Base-by-base conservation (phyloP, 2,329 filamentous ascomycete species). In the Neurospora sp. region DNA sequence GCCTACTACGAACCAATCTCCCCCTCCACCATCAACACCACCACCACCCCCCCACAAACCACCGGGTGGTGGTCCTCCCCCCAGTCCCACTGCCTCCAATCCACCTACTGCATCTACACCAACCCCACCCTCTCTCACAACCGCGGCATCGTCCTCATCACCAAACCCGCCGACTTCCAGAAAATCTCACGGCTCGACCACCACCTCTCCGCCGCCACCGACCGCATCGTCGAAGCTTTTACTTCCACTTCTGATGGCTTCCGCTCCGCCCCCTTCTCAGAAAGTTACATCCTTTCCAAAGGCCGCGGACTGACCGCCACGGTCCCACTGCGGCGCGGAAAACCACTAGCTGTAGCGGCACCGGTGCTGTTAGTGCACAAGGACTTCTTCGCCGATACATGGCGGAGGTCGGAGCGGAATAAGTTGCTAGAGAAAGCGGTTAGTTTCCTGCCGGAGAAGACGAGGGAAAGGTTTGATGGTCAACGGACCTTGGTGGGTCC, bases 341-440 rank as follows among this genome's bases (percentile, higher is more conserved):
- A 75, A 17, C 67, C 46, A 8, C 33, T 33, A 33, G 7, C 7
- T 1, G 5, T 8, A 3, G 73, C 68, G 28, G 67, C 72, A 1
- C 76, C 77, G 1, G 75, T 77, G 1, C 66, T 77, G 5, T 4
- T 77, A 11, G 73, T 76, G 1, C 74, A 76, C 67, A 70, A 74
- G 17, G 70, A 76, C 52, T 46, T 75, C 38, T 72, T 76, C 40
- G 67, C 71, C 38, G 68, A 72, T 13, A 66, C 74, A 1, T 66
- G 69, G 67, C 69, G 69, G 10, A 70, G 69, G 42, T 67, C 67
- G 13, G 75, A 76, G 1, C 71, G 74, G 15, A 66, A 58, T 7
- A 67, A 69, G 0, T 69, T 78, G 15, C 10, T 33, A 4, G 28
- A 28, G 28, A 28, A 28, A 28, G 28, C 28, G 28, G 28, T 28